Evolutionary conservation across 352 stramenopile genomes (phyloP).

Genomic region (Phytopythium ostracodes): DNA sequence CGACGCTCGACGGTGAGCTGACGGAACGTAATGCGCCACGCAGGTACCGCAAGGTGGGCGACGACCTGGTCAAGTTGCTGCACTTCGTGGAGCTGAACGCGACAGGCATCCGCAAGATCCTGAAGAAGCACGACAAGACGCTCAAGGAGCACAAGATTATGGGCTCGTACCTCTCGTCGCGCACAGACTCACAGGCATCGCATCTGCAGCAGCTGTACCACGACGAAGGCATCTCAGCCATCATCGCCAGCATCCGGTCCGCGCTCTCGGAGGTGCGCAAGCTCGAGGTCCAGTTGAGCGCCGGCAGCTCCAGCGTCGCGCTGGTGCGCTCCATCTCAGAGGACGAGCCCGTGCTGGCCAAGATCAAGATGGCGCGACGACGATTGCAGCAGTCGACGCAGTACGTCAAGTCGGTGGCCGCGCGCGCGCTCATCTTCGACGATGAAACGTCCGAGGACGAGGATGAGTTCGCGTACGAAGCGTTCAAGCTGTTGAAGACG

Average conservation of each 20-base stretch:
- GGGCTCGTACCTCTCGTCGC: constrained; percentile 76
- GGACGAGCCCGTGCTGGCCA: constrained; percentile 69
- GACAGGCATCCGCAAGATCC: constrained; percentile 86
- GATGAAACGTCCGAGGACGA: constrained; percentile 78
- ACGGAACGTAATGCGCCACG: neutral
- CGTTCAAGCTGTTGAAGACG: constrained; percentile 40
- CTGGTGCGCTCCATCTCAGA: constrained; percentile 63
- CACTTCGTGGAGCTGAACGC: constrained; percentile 87
- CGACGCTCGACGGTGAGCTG: neutral
- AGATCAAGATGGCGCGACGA: constrained; percentile 60
- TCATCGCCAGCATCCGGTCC: constrained; percentile 76
- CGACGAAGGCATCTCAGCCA: constrained; percentile 85
- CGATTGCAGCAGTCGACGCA: constrained; percentile 77
- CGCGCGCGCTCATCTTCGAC: constrained; percentile 80
- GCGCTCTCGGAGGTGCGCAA: constrained; percentile 58
- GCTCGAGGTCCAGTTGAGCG: constrained; percentile 38
- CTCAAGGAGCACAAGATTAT: constrained; percentile 85
- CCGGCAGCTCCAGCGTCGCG: constrained; percentile 17
- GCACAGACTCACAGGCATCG: constrained; percentile 77
- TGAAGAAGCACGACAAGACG: constrained; percentile 89
- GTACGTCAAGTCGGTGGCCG: constrained; percentile 82
- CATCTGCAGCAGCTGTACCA: constrained; percentile 85
- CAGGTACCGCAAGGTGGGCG: constrained; percentile 60
- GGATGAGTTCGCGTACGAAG: constrained; percentile 59
- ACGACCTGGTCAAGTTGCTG: constrained; percentile 79